These are phyloP conservation scores for Cantharellus anzutake DNA, from an alignment of 768 basidiomycete genomes.

Conservation along the genomic window DNA sequence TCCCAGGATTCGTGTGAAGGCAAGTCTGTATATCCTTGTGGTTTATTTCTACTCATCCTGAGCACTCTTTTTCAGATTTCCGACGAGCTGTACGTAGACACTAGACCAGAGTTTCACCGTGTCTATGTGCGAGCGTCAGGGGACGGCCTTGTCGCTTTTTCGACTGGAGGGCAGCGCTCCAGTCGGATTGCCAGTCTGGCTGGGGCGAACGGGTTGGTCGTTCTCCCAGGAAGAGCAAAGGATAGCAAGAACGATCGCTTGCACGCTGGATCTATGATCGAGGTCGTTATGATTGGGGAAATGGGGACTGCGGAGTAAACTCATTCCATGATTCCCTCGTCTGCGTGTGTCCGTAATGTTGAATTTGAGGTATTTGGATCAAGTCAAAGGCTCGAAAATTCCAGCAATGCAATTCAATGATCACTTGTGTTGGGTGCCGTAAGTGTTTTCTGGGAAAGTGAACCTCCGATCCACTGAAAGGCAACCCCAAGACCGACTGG, in stretches of 20 bases:
- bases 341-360: neutral
- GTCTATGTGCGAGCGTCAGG: constrained; percentile 32
- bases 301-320: constrained; percentile 4
- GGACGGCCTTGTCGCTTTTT: constrained; percentile 41
- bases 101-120: constrained; percentile 70
- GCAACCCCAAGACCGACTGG: no score
- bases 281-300: constrained; percentile 55
- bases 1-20: constrained; percentile 45
- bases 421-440: no score
- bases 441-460: no score
- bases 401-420: no score
- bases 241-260: constrained; percentile 21
- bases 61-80: constrained; percentile 4
- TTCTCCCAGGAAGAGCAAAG: constrained; percentile 27
- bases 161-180: constrained; percentile 76
- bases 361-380: neutral
- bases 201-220: constrained; percentile 62
- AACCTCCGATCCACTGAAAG: no score
- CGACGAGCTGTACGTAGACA: constrained; percentile 43
- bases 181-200: constrained; percentile 63
- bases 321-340: neutral
- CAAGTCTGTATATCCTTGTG: constrained; percentile 15
- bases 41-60: constrained; percentile 1
- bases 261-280: constrained; percentile 33
- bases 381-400: no score